Percentiles rank a stretch among this genome's conserved stretches.
Evolutionary conservation across 805 yeast species (phyloP).

Genomic region (Millerozyma miso): DNA sequence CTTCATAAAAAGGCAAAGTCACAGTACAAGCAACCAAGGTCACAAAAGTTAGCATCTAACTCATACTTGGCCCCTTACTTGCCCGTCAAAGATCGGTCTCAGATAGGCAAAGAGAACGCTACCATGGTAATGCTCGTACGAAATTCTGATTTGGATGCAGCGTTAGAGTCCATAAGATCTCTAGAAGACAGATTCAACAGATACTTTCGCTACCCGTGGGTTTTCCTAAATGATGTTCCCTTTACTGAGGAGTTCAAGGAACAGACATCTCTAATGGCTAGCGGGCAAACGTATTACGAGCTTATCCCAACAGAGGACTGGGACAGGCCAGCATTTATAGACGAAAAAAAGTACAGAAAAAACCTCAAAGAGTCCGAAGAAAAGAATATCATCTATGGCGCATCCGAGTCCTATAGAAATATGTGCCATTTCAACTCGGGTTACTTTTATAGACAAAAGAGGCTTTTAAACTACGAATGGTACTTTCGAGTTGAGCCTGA

Average conservation of each 20-base stretch:
- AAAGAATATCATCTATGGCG: slow-evolving; percentile 42
- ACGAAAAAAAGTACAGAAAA: slow-evolving; percentile 22
- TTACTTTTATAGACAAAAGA: slow-evolving; percentile 45
- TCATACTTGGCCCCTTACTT: slow-evolving; percentile 19
- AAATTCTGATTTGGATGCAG: slow-evolving; percentile 73
- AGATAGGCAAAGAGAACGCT: slow-evolving; percentile 68
- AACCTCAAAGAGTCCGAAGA: slow-evolving; percentile 17
- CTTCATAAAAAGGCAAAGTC: neutral
- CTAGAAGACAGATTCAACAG: slow-evolving; percentile 41
- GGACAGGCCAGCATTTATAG: slow-evolving; percentile 36
- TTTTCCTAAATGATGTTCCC: slow-evolving; percentile 41
- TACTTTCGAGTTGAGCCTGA: slow-evolving; percentile 63
- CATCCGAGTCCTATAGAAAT: slow-evolving; percentile 47
- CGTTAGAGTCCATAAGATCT: slow-evolving; percentile 45
- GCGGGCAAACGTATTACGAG: slow-evolving; percentile 38
- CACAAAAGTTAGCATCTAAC: slow-evolving; percentile 22
- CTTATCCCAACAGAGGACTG: slow-evolving; percentile 38
- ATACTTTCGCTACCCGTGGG: slow-evolving; percentile 41
- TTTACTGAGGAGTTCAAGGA: slow-evolving; percentile 38
- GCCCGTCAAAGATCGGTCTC: slow-evolving; percentile 28
- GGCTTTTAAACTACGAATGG: slow-evolving; percentile 46
- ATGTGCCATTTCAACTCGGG: slow-evolving; percentile 80
- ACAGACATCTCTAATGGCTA: slow-evolving; percentile 41
- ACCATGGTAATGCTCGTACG: slow-evolving; percentile 84
- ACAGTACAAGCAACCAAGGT: neutral